Evolutionary conservation across 148 eudicot species (phyloP).

Genomic region (Rhododendron vialii): DNA sequence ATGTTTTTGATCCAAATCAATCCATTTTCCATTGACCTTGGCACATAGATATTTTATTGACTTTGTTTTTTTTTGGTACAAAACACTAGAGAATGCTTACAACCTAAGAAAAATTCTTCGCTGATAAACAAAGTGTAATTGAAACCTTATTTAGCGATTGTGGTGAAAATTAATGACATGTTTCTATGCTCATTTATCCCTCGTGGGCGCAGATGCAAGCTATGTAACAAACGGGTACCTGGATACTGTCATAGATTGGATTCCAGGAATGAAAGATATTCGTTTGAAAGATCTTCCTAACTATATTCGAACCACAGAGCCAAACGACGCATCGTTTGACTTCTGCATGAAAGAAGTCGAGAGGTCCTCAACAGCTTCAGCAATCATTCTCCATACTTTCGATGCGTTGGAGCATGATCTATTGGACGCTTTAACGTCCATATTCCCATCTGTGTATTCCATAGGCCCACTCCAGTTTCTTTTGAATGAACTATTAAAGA

Average conservation of each 20-base stretch:
- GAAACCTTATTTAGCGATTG: not conserved
- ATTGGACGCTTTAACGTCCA: not conserved
- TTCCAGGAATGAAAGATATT: not conserved
- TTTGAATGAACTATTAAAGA: not conserved
- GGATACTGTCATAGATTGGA: not conserved
- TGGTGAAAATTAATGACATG: not conserved
- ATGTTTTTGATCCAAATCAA: not conserved
- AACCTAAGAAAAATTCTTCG: not conserved
- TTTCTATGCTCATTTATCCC: not conserved
- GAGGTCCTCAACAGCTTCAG: conserved; percentile 7
- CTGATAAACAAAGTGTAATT: not conserved
- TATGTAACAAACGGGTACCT: conserved; percentile 1
- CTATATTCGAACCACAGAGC: not conserved
- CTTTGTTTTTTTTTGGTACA: not conserved
- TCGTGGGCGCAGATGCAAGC: conserved; percentile 6
- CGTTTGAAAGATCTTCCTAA: conserved; percentile 4
- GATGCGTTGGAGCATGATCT: conserved; percentile 10
- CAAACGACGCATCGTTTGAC: not conserved
- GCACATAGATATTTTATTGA: not conserved
- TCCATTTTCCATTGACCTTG: not conserved
- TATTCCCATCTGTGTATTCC: conserved; percentile 9
- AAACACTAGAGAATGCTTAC: not conserved
- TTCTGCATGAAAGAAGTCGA: conserved; percentile 5
- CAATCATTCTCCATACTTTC: conserved; percentile 3
- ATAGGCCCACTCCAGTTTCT: conserved; percentile 4